These are phyloP conservation scores for Huntiella moniliformis DNA, from an alignment of 2,329 filamentous ascomycete species.

Conservation along the genomic window DNA sequence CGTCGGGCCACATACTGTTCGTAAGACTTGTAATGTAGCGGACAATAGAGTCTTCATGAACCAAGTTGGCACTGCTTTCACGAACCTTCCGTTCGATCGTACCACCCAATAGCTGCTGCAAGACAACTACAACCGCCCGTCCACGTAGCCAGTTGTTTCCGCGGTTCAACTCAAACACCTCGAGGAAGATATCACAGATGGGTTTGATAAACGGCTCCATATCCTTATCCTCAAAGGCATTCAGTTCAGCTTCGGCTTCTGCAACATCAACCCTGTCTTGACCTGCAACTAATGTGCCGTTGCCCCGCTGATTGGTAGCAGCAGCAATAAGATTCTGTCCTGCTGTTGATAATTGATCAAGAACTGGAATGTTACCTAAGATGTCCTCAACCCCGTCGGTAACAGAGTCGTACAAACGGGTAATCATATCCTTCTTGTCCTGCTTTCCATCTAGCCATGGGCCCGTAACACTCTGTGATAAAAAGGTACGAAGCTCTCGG, in stretches of 20 bases:
- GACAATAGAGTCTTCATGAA: constrained; percentile 62
- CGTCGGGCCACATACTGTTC: constrained; percentile 67
- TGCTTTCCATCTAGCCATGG: constrained; percentile 26
- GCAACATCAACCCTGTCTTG: constrained; percentile 33
- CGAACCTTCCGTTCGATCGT: constrained; percentile 92
- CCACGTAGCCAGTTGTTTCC: constrained; percentile 96
- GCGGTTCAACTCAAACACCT: constrained; percentile 83
- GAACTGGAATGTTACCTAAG: constrained; percentile 80
- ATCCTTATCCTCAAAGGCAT: constrained; percentile 79
- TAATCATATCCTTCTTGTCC: constrained; percentile 72
- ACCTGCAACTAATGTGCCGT: constrained; percentile 29
- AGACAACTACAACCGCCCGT: constrained; percentile 82
- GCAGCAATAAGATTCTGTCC: constrained; percentile 80
- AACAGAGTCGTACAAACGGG: constrained; percentile 86
- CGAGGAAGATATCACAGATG: constrained; percentile 92
- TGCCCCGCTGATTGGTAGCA: constrained; percentile 44
- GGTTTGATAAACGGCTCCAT: constrained; percentile 93
- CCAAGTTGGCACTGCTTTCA: constrained; percentile 55
- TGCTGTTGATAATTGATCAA: constrained; percentile 83
- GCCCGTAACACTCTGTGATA: constrained; percentile 70
- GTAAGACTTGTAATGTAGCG: constrained; percentile 57
- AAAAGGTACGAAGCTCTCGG: constrained; percentile 74
- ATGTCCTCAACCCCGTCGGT: constrained; percentile 98
- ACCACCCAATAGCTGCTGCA: constrained; percentile 86
- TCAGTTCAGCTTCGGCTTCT: constrained; percentile 84